Percentiles rank a stretch among this genome's conserved stretches.
Conservation (phyloP, 208 protist species). For the Leishmania turanica region DNA sequence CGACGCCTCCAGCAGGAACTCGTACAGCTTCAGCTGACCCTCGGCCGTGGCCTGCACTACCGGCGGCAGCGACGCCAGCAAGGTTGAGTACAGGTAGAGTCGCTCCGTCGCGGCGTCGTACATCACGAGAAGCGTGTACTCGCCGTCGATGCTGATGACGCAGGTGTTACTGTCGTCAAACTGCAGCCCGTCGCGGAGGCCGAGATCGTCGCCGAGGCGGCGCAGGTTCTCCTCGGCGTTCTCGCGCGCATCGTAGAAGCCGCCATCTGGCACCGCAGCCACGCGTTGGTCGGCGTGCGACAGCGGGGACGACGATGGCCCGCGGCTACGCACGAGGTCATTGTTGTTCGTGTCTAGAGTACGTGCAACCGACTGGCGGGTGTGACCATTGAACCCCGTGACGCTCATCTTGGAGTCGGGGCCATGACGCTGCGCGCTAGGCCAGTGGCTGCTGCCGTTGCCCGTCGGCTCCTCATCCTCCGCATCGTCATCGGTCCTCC, state of each 20-base stretch:
- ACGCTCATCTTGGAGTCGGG: not conserved
- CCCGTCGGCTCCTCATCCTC: not conserved
- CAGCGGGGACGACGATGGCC: constrained; percentile 1
- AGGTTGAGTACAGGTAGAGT: constrained; percentile 79
- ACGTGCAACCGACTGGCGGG: not conserved
- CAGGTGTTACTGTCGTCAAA: constrained; percentile 78
- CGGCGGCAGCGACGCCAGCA: constrained; percentile 59
- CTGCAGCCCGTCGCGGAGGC: constrained; percentile 41
- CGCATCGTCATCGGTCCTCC: not conserved
- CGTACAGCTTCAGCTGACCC: constrained; percentile 58
- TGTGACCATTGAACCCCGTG: not conserved
- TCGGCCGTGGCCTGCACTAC: constrained; percentile 11
- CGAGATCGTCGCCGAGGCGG: constrained; percentile 69
- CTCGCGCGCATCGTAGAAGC: constrained; percentile 51
- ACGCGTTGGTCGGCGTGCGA: not conserved
- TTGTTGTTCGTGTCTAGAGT: not conserved
- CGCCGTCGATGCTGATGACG: constrained; percentile 60
- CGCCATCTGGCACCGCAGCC: constrained; percentile 24
- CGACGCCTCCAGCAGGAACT: constrained; percentile 74
- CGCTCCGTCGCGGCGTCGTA: constrained; percentile 74
- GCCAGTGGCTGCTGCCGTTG: not conserved
- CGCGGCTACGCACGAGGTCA: constrained; percentile 22
- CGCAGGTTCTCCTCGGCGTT: constrained; percentile 64
- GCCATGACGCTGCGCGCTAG: not conserved
- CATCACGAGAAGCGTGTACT: constrained; percentile 69